Conservation (phyloP, 495 filamentous ascomycete genomes). For the Neurospora pannonica region DNA sequence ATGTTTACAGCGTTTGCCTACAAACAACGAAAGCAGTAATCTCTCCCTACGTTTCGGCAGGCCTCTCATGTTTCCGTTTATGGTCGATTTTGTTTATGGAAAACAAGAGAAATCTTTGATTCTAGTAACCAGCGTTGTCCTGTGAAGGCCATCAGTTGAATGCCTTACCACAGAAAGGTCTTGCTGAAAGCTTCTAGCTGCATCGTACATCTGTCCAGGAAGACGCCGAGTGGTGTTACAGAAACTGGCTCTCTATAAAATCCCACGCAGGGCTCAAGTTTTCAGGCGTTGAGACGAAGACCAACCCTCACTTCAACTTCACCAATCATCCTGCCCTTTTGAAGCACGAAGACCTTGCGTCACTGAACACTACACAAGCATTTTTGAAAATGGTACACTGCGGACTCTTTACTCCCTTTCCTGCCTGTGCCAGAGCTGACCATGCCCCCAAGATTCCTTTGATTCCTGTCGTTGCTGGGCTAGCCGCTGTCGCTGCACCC, state of each 20-base stretch:
- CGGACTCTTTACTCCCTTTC: neutral
- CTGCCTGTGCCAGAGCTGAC: neutral
- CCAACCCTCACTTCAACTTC: fast-evolving
- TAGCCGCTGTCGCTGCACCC: neutral
- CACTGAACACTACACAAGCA: neutral
- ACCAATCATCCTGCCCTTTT: neutral
- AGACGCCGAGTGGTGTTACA: neutral
- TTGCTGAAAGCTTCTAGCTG: neutral
- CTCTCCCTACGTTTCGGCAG: neutral
- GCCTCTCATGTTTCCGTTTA: neutral
- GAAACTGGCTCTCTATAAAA: neutral
- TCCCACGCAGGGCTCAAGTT: neutral
- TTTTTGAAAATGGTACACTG: neutral
- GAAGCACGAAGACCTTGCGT: neutral
- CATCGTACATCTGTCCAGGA: neutral
- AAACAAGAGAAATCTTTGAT: neutral
- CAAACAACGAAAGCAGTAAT: neutral
- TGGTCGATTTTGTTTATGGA: neutral
- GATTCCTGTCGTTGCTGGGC: neutral
- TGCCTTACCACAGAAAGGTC: neutral
- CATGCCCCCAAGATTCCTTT: neutral
- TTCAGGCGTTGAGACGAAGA: neutral
- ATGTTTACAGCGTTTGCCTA: neutral
- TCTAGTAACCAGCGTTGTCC: neutral
- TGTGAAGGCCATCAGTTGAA: neutral